A percentile compares a stretch with the other conserved stretches of the same genome.
These are phyloP conservation scores for Ustilago hordei DNA, from an alignment of 1,284 basidiomycete genomes.

Conservation along the genomic window DNA sequence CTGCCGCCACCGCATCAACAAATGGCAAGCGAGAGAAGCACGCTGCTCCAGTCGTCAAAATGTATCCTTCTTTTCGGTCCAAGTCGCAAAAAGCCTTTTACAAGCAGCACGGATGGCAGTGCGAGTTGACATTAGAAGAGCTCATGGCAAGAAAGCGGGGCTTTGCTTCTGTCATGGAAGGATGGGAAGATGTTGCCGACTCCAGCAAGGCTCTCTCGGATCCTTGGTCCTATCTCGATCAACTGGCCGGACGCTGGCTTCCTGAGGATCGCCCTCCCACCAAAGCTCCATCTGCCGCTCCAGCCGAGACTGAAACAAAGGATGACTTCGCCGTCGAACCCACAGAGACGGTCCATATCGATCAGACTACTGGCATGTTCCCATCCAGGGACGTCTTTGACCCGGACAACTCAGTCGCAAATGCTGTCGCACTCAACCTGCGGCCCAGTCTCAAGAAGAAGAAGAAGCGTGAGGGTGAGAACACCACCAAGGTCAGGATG, in stretches of 20 bases:
- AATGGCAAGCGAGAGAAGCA: slow-evolving; percentile 54
- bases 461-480: slow-evolving; percentile 44
- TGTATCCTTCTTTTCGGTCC: slow-evolving; percentile 56
- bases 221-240: slow-evolving; percentile 62
- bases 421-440: slow-evolving; percentile 51
- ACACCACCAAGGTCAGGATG: slow-evolving; percentile 36
- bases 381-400: slow-evolving; percentile 46
- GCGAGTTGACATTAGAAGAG: slow-evolving; percentile 61
- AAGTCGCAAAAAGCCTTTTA: slow-evolving; percentile 30
- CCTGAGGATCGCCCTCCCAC: slow-evolving; percentile 30
- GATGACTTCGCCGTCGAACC: slow-evolving; percentile 23
- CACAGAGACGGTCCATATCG: slow-evolving; percentile 29
- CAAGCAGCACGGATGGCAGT: slow-evolving; percentile 43
- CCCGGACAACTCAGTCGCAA: slow-evolving; percentile 51
- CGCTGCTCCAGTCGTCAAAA: slow-evolving; percentile 51
- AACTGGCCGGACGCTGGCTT: slow-evolving; percentile 53
- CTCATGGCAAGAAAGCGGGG: slow-evolving; percentile 40
- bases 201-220: slow-evolving; percentile 27
- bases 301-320: background rate
- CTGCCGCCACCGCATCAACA: slow-evolving; percentile 14
- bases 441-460: slow-evolving; percentile 47
- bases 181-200: slow-evolving; percentile 32
- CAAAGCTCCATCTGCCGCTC: background rate
- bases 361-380: slow-evolving; percentile 42
- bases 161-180: slow-evolving; percentile 27